A percentile compares a stretch with the other conserved stretches of the same genome.
Evolutionary conservation across 2,329 filamentous ascomycete genomes (phyloP).

Genomic region (Cladosporium velox): DNA sequence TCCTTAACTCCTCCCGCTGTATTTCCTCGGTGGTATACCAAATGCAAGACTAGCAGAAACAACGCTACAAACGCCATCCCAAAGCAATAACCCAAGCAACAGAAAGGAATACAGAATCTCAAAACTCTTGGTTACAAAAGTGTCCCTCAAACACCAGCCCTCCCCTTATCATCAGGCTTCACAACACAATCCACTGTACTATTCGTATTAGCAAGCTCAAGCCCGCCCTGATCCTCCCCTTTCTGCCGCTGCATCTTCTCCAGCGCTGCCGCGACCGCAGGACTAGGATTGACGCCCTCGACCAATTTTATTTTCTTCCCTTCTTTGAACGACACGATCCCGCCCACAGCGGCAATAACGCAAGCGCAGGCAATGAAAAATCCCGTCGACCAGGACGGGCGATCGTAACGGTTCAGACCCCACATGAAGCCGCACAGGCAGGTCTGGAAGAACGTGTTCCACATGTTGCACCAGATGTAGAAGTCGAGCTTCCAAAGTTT

Average conservation of each 20-base stretch:
- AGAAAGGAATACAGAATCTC: not conserved
- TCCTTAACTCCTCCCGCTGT: not conserved
- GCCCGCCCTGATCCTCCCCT: not conserved
- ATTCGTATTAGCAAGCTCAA: constrained; percentile 9
- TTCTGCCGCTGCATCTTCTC: constrained; percentile 11
- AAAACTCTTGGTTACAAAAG: rapidly evolving
- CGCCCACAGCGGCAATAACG: constrained; percentile 67
- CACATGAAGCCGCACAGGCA: constrained; percentile 80
- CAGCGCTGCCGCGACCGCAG: constrained; percentile 9
- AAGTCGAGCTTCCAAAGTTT: constrained; percentile 75
- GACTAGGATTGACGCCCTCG: constrained; percentile 60
- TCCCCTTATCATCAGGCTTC: not conserved
- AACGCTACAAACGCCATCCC: not conserved
- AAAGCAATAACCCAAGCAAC: not conserved
- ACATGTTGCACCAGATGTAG: constrained; percentile 75
- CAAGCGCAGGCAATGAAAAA: constrained; percentile 73
- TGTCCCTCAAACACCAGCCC: not conserved
- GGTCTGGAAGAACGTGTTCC: constrained; percentile 78
- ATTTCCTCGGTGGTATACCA: not conserved
- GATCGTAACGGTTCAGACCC: constrained; percentile 54
- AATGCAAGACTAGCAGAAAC: not conserved
- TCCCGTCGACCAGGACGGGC: constrained; percentile 80
- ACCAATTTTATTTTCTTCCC: constrained; percentile 68
- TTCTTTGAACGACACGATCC: constrained; percentile 70
- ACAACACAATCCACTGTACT: not conserved